Evolutionary conservation across 2,329 filamentous ascomycete genomes (phyloP), one percentile per base, ranked within the genome.

Genomic region (Trichophyton schoenleinii): DNA sequence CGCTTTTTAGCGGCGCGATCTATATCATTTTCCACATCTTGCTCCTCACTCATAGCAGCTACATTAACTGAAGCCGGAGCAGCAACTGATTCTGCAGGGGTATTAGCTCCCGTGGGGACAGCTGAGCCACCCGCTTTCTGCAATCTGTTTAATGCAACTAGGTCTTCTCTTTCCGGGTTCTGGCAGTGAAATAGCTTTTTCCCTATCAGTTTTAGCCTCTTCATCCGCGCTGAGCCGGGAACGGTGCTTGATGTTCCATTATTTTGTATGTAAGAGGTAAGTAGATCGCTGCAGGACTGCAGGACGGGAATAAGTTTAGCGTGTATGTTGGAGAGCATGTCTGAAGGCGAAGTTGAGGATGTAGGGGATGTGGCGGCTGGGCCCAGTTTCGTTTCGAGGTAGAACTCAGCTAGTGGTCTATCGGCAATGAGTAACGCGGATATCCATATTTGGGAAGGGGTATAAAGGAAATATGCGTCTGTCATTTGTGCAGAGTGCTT

Each of bases 381-480:
- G 11, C 71, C 72, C n/a, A 79, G 63, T 66, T 79, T 79, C 1
- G 70, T 70, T 31, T 77, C 72, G 18, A 79, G 68, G 64, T 78
- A 79, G 63, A 74, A 76, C 60, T 75, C 70, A 1, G 73, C 71
- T 3, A 79, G 68, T 1, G 75, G 74, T 28, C 69, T 67, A 70
- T 97, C 92, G 0, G 86, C 88, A 59, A 95, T 81, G 13, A 87
- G 79, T 31, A 96, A 75, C 0, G 91, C 85, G 0, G 89, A 87
- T 63, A 97, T 81, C 85, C 91, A 91, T 71, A 97, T 95, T 73
- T 99, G 94, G 25, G 89, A 88, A 0, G 94, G 94, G 0, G 92
- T 92, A 75, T 89, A 97, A 73, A 96, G 87, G 75, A 97, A 96
- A 76, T 97, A 97, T n/a, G 84, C 91, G 69, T 99, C 94, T 28